A percentile compares a stretch with the other conserved stretches of the same genome.
Evolutionary conservation across 495 filamentous ascomycete genomes (phyloP).

Genomic region (Hypomontagnella submonticulosa): DNA sequence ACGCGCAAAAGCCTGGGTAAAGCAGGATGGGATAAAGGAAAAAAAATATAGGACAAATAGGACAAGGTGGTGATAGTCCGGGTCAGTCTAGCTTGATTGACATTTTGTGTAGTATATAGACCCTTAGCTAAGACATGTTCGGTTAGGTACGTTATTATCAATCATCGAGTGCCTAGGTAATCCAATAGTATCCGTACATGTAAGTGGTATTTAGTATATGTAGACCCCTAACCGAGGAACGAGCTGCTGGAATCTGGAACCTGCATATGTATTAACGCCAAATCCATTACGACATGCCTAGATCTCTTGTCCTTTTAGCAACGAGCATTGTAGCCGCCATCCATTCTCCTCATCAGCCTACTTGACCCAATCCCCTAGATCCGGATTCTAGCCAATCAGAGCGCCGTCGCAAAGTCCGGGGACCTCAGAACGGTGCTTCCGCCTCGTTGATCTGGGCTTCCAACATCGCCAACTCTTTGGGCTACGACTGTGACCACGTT

Average conservation of each 20-base stretch:
- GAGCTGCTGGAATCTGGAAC: constrained; percentile 23
- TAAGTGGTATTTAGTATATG: background rate
- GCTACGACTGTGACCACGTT: constrained; percentile 36
- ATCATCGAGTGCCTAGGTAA: constrained; percentile 8
- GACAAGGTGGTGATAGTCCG: constrained; percentile 27
- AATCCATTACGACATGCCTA: no score
- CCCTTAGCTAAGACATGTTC: constrained; percentile 16
- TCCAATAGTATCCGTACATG: no score
- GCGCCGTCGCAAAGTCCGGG: constrained; percentile 32
- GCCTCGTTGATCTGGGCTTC: constrained; percentile 32
- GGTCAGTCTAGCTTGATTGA: constrained; percentile 28
- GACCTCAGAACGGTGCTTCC: constrained; percentile 20
- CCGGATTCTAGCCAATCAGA: constrained; percentile 29
- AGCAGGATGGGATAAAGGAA: constrained; percentile 26
- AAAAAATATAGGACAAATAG: no score
- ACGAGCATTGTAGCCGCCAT: constrained; percentile 14
- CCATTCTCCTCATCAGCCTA: constrained; percentile 19
- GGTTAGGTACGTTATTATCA: constrained; percentile 22
- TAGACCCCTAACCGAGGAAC: constrained; percentile 11
- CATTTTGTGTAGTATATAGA: constrained; percentile 18
- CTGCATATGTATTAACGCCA: constrained; percentile 27
- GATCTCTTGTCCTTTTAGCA: no score
- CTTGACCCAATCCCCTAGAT: constrained; percentile 14
- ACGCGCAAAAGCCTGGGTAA: constrained; percentile 30
- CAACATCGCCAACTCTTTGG: constrained; percentile 32